phyloP scores from a whole-genome alignment of 495 filamentous ascomycete genomes.

The Aspergillus sclerotioniger region DNA sequence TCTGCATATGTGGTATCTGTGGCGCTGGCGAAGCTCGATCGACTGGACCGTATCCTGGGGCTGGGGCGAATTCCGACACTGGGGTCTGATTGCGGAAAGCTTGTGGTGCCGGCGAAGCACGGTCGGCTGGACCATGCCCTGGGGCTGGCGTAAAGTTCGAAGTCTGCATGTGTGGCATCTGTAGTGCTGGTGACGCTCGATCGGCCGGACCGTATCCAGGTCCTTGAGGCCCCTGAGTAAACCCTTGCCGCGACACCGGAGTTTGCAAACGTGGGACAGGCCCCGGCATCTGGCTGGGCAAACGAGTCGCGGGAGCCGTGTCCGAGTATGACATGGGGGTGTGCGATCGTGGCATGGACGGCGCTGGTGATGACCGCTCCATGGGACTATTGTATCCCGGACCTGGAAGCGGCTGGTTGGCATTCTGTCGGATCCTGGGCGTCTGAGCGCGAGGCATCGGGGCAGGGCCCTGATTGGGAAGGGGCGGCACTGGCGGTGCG shows the following conservation, averaged over 20 bases:
- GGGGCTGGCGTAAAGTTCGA: constrained; percentile 9
- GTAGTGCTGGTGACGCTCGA: constrained; percentile 1
- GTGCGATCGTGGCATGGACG: background rate
- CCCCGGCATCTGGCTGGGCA: no score
- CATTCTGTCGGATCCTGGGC: background rate
- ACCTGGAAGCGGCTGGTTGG: background rate
- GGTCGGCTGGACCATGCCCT: background rate
- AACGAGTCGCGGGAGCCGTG: background rate
- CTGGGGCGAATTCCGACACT: background rate
- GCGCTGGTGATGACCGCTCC: no score
- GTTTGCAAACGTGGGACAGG: constrained; percentile 6
- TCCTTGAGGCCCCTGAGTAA: constrained; percentile 5
- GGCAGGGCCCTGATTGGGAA: constrained; percentile 22
- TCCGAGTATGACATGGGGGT: no score
- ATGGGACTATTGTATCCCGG: background rate
- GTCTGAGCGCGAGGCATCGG: constrained; percentile 19
- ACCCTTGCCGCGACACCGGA: constrained; percentile 13
- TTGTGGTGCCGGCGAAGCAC: background rate
- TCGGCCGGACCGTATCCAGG: constrained; percentile 2
- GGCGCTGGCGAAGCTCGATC: background rate
- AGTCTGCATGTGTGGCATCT: constrained; percentile 1
- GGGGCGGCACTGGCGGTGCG: constrained; percentile 27
- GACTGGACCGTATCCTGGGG: constrained; percentile 5
- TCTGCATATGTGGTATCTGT: background rate
- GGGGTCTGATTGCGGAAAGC: constrained; percentile 9